These are phyloP conservation scores for Nematocida major DNA, from an alignment of 371 early-diverging fungal species.

Conservation along the genomic window DNA sequence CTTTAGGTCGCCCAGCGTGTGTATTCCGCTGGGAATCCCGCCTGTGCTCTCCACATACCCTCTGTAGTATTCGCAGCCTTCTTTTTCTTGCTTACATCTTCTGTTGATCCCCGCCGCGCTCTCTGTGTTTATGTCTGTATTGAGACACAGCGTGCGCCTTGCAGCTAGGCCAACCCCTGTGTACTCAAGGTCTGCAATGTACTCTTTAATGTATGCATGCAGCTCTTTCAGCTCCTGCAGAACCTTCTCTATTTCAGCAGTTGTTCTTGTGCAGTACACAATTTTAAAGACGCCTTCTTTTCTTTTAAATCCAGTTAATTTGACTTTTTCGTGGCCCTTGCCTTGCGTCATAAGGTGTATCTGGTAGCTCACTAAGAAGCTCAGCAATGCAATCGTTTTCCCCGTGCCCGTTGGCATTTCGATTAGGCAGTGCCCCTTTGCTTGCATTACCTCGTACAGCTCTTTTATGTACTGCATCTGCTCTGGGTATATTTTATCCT, in stretches of 20 bases:
- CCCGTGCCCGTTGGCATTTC: conserved; percentile 99
- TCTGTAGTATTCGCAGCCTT: conserved; percentile 1
- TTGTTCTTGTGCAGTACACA: conserved; percentile 88
- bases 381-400: conserved; percentile 89
- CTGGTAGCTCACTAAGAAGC: conserved; percentile 83
- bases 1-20: conserved; percentile 84
- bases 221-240: conserved; percentile 83
- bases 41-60: conserved; percentile 4
- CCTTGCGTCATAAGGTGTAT: conserved; percentile 55
- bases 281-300: conserved; percentile 67
- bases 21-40: conserved; percentile 69
- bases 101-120: neutral
- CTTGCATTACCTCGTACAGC: conserved; percentile 80
- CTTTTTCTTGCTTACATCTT: conserved; percentile 10
- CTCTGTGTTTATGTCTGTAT: conserved; percentile 68
- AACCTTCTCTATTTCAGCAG: conserved; percentile 96
- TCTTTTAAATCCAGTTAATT: conserved; percentile 10
- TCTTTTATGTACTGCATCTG: conserved; percentile 95
- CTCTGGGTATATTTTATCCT: conserved; percentile 96
- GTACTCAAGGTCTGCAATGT: conserved; percentile 69
- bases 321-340: conserved; percentile 6
- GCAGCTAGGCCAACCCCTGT: conserved; percentile 86
- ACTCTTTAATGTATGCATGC: conserved; percentile 71
- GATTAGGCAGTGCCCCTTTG: conserved; percentile 81
- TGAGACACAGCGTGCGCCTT: conserved; percentile 86